A percentile compares a stretch with the other conserved stretches of the same genome.
Evolutionary conservation across 2,329 filamentous ascomycete species (phyloP).

Genomic region (Trichoderma koningii): DNA sequence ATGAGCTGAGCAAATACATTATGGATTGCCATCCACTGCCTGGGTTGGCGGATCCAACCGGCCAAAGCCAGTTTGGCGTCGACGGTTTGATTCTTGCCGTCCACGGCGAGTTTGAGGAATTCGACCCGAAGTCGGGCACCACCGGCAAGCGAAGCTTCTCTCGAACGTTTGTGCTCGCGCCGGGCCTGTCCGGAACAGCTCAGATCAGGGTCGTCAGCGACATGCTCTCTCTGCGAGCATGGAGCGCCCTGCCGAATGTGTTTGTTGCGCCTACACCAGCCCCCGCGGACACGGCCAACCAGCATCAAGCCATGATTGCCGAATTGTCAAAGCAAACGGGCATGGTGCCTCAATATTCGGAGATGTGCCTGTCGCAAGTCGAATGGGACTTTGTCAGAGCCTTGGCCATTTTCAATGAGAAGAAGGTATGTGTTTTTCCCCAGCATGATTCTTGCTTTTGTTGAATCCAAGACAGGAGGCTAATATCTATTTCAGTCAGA

Average conservation of each 20-base stretch:
- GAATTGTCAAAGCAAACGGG: constrained; percentile 76
- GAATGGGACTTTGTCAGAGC: constrained; percentile 80
- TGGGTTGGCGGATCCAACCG: constrained; percentile 69
- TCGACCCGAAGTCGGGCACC: constrained; percentile 57
- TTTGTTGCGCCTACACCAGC: constrained; percentile 38
- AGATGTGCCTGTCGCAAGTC: constrained; percentile 77
- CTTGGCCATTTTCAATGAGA: constrained; percentile 71
- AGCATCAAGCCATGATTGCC: constrained; percentile 69
- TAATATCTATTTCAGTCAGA: constrained; percentile 30
- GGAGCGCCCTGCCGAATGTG: constrained; percentile 53
- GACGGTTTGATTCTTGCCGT: constrained; percentile 76
- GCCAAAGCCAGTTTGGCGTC: constrained; percentile 65
- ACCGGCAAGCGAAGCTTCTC: constrained; percentile 76
- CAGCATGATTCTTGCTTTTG: background rate
- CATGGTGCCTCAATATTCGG: constrained; percentile 77
- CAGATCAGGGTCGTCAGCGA: constrained; percentile 77
- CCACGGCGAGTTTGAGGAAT: constrained; percentile 84
- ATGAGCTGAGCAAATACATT: constrained; percentile 71
- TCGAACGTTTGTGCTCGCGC: constrained; percentile 76
- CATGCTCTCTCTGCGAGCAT: constrained; percentile 72
- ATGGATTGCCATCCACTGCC: constrained; percentile 78
- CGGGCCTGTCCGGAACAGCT: constrained; percentile 64
- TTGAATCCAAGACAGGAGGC: background rate
- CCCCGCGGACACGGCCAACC: constrained; percentile 36
- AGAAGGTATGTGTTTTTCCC: constrained; percentile 59